Percentiles rank a stretch among this genome's conserved stretches.
These are phyloP conservation scores for Lasiodiplodia sp. DNA, from an alignment of 2,329 filamentous ascomycete genomes.

Conservation along the genomic window DNA sequence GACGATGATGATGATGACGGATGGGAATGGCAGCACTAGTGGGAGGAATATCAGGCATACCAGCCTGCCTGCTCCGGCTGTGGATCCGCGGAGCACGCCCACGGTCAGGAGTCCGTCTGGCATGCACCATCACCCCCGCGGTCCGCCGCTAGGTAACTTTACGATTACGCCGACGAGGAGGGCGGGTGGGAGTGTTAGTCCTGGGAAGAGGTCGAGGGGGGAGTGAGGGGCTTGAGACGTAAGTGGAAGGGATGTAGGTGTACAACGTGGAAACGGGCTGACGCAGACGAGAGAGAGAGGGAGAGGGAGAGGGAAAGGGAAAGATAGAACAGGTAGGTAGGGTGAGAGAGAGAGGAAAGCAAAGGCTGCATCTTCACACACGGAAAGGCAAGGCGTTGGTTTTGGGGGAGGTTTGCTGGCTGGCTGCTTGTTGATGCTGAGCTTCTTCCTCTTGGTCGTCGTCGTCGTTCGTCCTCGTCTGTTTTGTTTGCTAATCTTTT, in stretches of 20 bases:
- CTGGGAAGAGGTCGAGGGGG: slow-evolving; percentile 22
- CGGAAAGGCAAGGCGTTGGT: no score
- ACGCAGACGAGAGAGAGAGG: no score
- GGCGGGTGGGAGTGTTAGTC: slow-evolving; percentile 11
- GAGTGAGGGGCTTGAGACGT: background rate
- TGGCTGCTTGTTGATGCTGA: background rate
- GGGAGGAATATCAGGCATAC: slow-evolving; percentile 4
- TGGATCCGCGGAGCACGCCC: slow-evolving; percentile 9
- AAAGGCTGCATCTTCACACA: no score
- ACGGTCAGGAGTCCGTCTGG: slow-evolving; percentile 16
- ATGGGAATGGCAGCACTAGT: no score
- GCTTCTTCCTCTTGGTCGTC: no score
- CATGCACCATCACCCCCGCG: background rate
- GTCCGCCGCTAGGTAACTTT: slow-evolving; percentile 26
- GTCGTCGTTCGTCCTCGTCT: no score
- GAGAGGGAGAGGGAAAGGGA: background rate
- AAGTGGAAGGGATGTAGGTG: background rate
- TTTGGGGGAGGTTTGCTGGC: no score
- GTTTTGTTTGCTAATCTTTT: no score
- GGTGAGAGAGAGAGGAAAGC: background rate
- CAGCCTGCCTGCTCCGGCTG: background rate
- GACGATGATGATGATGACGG: background rate
- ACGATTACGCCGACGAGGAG: slow-evolving; percentile 23
- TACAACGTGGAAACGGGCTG: no score
- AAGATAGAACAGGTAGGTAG: background rate